phyloP scores from a whole-genome alignment of 495 filamentous ascomycete genomes.

The Penicillium desertorum region DNA sequence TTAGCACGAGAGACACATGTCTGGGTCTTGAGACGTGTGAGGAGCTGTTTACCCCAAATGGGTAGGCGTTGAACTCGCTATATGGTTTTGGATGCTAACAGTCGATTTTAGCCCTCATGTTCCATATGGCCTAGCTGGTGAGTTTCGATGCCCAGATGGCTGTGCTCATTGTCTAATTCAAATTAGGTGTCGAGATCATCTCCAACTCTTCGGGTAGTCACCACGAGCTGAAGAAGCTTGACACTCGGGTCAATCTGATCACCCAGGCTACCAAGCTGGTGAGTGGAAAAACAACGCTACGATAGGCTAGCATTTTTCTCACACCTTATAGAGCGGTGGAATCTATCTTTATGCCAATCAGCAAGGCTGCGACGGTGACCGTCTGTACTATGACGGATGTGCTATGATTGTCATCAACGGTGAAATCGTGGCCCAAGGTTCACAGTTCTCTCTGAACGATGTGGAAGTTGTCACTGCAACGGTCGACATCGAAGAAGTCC shows the following conservation, averaged over 20 bases:
- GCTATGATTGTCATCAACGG: conserved; percentile 78
- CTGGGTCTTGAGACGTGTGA: conserved; percentile 77
- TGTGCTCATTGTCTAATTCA: conserved; percentile 17
- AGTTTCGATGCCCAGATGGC: not conserved
- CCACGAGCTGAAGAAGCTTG: conserved; percentile 71
- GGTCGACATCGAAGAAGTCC: conserved; percentile 73
- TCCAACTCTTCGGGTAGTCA: conserved; percentile 76
- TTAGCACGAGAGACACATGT: conserved; percentile 69
- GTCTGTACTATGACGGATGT: conserved; percentile 69
- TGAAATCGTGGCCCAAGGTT: conserved; percentile 65
- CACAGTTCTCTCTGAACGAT: conserved; percentile 74
- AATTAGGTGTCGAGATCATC: conserved; percentile 65
- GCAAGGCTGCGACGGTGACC: conserved; percentile 71
- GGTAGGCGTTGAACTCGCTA: conserved; percentile 25
- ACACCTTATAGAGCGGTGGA: conserved; percentile 56
- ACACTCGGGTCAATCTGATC: conserved; percentile 72
- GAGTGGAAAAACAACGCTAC: not conserved
- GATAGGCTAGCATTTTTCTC: not conserved
- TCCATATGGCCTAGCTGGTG: conserved; percentile 39
- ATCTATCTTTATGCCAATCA: conserved; percentile 77
- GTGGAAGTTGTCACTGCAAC: conserved; percentile 85
- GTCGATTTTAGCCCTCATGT: conserved; percentile 3
- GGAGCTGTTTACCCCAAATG: conserved; percentile 72
- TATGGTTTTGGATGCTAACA: not conserved
- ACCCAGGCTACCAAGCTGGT: conserved; percentile 68